Conservation (phyloP, 1,139 yeast genomes). For the Geotrichum armillariae region DNA sequence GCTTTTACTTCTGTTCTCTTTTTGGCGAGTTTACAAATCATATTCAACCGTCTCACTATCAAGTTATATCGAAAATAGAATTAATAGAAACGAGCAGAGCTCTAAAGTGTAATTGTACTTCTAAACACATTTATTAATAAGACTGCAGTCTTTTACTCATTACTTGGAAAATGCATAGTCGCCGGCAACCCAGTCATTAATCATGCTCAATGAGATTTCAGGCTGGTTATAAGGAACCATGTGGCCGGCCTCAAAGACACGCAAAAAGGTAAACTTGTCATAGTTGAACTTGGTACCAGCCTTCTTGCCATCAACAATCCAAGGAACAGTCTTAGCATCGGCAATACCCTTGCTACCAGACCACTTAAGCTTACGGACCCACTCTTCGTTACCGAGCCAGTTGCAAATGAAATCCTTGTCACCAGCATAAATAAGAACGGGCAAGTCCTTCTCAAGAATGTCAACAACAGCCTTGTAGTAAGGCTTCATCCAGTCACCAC, state of each 20-base stretch:
- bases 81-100: no score
- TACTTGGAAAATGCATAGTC: slow-evolving; percentile 23
- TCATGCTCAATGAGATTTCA: slow-evolving; percentile 62
- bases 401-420: slow-evolving; percentile 89
- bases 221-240: slow-evolving; percentile 79
- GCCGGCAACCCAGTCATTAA: slow-evolving; percentile 62
- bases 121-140: not conserved
- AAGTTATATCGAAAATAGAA: no score
- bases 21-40: not conserved
- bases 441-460: slow-evolving; percentile 59
- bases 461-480: slow-evolving; percentile 62
- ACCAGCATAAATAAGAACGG: slow-evolving; percentile 83
- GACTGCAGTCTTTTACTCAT: not conserved
- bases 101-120: no score
- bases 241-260: slow-evolving; percentile 63
- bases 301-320: slow-evolving; percentile 42
- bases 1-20: slow-evolving; percentile 3
- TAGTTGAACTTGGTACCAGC: slow-evolving; percentile 56
- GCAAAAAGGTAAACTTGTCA: slow-evolving; percentile 55
- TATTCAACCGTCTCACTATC: no score
- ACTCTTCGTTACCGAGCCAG: slow-evolving; percentile 84
- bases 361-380: slow-evolving; percentile 74
- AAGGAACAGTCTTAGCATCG: slow-evolving; percentile 40
- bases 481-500: slow-evolving; percentile 67
- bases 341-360: slow-evolving; percentile 41